Percentiles rank a stretch among this genome's conserved stretches.
Conservation (phyloP, 2,329 filamentous ascomycete species). For the Sphaerulina musiva region DNA sequence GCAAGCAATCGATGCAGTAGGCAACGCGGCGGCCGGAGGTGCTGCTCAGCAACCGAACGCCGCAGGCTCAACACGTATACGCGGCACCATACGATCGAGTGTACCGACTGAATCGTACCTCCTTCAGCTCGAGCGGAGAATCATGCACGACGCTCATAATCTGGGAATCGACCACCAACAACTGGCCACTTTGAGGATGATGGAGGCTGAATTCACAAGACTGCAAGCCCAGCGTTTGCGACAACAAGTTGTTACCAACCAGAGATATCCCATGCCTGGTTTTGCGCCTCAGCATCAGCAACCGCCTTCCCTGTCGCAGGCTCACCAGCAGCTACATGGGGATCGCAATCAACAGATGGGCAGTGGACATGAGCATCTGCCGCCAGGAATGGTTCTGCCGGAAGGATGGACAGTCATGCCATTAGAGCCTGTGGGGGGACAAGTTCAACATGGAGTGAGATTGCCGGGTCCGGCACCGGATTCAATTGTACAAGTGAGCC, state of each 20-base stretch:
- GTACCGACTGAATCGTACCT: constrained; percentile 54
- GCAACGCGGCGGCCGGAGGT: constrained; percentile 33
- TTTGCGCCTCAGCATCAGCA: constrained; percentile 10
- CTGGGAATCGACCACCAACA: constrained; percentile 62
- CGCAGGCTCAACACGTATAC: constrained; percentile 3
- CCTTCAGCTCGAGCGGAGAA: constrained; percentile 59
- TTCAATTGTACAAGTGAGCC: neutral
- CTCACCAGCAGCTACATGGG: constrained; percentile 19
- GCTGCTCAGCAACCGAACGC: constrained; percentile 25
- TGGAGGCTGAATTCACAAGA: constrained; percentile 62
- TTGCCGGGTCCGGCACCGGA: neutral
- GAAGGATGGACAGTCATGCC: constrained; percentile 49
- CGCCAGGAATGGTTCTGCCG: constrained; percentile 47
- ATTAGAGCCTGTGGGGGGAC: constrained; percentile 33
- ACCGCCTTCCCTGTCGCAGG: constrained; percentile 2
- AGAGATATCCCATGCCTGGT: constrained; percentile 10
- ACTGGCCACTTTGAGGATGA: constrained; percentile 58
- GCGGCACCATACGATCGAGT: constrained; percentile 11
- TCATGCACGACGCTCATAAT: constrained; percentile 59
- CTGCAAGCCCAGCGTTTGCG: constrained; percentile 46
- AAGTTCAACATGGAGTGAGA: neutral
- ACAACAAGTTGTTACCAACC: constrained; percentile 16
- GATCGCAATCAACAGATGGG: constrained; percentile 30
- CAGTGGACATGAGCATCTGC: constrained; percentile 43
- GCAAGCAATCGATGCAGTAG: constrained; percentile 14